Conservation (phyloP, 1,139 yeast genomes). For the Hansenula lynferdii region DNA sequence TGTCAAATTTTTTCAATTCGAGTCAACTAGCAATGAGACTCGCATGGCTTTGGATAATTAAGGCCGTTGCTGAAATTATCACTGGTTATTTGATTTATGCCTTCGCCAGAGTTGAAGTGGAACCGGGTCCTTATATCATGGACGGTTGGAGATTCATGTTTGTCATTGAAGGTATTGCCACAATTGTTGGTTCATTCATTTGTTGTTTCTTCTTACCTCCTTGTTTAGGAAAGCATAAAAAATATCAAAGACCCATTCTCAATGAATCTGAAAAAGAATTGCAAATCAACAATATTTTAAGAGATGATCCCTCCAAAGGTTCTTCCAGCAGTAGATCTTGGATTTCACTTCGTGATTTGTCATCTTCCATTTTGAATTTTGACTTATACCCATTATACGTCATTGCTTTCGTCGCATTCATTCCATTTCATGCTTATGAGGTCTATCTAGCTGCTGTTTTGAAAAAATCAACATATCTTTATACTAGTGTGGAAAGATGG, state of each 20-base stretch:
- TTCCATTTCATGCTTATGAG: not conserved
- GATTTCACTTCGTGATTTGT: constrained; percentile 34
- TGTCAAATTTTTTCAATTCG: constrained; percentile 48
- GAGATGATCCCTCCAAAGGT: constrained; percentile 67
- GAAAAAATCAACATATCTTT: no score
- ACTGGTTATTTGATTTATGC: constrained; percentile 1
- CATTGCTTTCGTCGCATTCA: constrained; percentile 37
- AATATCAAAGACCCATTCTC: constrained; percentile 52
- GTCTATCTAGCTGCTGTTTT: not conserved
- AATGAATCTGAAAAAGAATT: constrained; percentile 51
- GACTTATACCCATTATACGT: constrained; percentile 53
- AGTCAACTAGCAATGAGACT: constrained; percentile 44
- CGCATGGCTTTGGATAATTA: constrained; percentile 37
- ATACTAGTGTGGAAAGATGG: not conserved
- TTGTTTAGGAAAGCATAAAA: constrained; percentile 42
- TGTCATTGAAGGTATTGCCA: constrained; percentile 47
- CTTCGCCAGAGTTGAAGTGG: not conserved
- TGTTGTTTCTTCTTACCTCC: constrained; percentile 51
- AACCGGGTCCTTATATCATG: not conserved
- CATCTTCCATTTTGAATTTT: constrained; percentile 40
- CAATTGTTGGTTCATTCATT: constrained; percentile 42
- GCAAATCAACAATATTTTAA: constrained; percentile 49
- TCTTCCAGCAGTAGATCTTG: constrained; percentile 61
- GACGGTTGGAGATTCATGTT: constrained; percentile 52
- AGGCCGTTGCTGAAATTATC: not conserved